Evolutionary conservation across 805 yeast species (phyloP).

Genomic region (Saccharomyces mikatae): DNA sequence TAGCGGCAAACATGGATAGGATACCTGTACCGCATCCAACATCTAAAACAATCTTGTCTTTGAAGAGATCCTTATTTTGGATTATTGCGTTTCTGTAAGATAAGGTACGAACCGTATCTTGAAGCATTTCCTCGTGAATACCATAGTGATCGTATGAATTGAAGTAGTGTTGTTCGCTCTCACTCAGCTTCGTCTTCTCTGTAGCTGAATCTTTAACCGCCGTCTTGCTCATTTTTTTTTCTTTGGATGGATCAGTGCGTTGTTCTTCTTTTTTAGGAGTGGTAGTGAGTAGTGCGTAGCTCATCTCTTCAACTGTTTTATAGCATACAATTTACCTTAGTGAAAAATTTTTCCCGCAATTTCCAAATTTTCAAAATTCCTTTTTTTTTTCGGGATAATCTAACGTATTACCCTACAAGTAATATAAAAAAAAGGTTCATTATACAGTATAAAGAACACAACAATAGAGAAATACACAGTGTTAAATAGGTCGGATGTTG

Average conservation of each 20-base stretch:
- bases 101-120: constrained; percentile 86
- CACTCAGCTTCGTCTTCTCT: constrained; percentile 53
- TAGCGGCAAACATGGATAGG: constrained; percentile 93
- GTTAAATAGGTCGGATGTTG: background rate
- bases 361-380: background rate
- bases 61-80: constrained; percentile 81
- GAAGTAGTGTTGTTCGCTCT: constrained; percentile 87
- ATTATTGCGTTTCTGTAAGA: constrained; percentile 87
- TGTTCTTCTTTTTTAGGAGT: background rate
- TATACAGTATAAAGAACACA: background rate
- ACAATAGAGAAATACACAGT: background rate
- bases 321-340: background rate
- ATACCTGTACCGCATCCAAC: constrained; percentile 99
- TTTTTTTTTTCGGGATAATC: background rate
- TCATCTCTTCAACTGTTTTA: constrained; percentile 2
- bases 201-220: constrained; percentile 47
- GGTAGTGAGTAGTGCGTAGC: background rate
- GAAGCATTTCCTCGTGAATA: constrained; percentile 97
- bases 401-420: background rate
- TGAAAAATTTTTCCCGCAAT: constrained; percentile 4
- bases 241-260: background rate
- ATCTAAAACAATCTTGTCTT: constrained; percentile 88
- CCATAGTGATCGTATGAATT: constrained; percentile 94
- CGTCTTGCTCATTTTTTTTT: constrained; percentile 19
- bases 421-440: background rate